A percentile compares a stretch with the other conserved stretches of the same genome.
These are phyloP conservation scores for Boletus bicolor DNA, from an alignment of 768 basidiomycete genomes.

Conservation along the genomic window DNA sequence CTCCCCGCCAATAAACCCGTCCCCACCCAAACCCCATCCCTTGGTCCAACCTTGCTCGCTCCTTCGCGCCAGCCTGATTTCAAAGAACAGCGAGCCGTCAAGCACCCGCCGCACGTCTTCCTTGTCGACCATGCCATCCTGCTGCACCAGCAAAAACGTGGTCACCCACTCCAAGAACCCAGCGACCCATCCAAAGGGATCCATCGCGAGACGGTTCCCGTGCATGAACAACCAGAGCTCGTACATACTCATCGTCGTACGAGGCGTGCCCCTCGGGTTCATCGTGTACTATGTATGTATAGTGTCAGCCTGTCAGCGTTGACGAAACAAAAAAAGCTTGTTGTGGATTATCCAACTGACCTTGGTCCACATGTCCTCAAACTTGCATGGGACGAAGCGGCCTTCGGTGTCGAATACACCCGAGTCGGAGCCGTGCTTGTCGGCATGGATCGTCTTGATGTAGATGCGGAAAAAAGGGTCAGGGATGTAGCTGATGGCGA, in stretches of 20 bases:
- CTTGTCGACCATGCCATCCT: slow-evolving; percentile 38
- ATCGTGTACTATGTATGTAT: slow-evolving; percentile 11
- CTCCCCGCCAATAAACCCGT: slow-evolving; percentile 31
- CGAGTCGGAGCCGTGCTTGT: slow-evolving; percentile 44
- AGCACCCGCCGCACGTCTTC: slow-evolving; percentile 41
- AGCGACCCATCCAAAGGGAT: slow-evolving; percentile 37
- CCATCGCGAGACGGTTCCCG: slow-evolving; percentile 34
- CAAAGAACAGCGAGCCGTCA: slow-evolving; percentile 40
- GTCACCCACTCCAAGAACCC: slow-evolving; percentile 38
- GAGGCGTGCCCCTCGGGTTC: slow-evolving; percentile 7
- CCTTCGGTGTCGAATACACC: slow-evolving; percentile 42
- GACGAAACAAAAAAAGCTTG: neutral
- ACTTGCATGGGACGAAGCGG: slow-evolving; percentile 39
- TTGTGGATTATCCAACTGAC: slow-evolving; percentile 13
- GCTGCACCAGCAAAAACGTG: slow-evolving; percentile 39
- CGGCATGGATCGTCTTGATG: slow-evolving; percentile 33
- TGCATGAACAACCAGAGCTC: slow-evolving; percentile 32
- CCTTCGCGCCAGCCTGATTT: slow-evolving; percentile 27
- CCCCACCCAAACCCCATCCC: slow-evolving; percentile 30
- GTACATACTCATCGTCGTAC: slow-evolving; percentile 26
- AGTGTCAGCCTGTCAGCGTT: neutral
- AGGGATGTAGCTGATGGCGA: slow-evolving; percentile 29
- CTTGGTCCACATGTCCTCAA: slow-evolving; percentile 45
- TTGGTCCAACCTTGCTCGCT: slow-evolving; percentile 26
- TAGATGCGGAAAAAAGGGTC: slow-evolving; percentile 43